Base-by-base conservation (phyloP, 1,284 basidiomycete genomes). In the Thecaphora thlaspeos region DNA sequence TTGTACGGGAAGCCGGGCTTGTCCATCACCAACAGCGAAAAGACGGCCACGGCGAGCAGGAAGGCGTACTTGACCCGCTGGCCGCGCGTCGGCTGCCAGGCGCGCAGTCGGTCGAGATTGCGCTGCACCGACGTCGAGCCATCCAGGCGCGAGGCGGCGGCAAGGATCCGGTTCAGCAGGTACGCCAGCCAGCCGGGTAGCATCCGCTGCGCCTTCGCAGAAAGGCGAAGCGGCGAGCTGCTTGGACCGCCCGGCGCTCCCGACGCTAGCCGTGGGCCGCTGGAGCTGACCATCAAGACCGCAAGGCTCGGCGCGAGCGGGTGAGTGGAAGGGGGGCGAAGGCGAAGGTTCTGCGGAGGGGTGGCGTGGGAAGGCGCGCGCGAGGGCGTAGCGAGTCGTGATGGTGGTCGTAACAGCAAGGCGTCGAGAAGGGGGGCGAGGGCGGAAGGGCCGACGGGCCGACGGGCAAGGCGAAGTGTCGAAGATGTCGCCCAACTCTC, bases 11-110 rank as follows among this genome's bases (percentile, higher is more conserved):
- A 86, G 1, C 55, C 46, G 0, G 89, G 88, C 0, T 81, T 80
- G 49, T 83, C 79, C 88, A 95, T 92, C 62, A 94, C 82, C 48
- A 80, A 82, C 55, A 96, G 80, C 82, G 87, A 90, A 78, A 91
- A 88, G 14, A 82, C 63, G 37, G 89, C 87, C 34, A 75, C 55
- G 39, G 52, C 60, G 26, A 69, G 36, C 44, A 77, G 53, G 43
- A 73, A 61, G 15, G 54, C 62, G 46, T 70, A 77, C 51, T 76
- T 76, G 63, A 76, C 48, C 28, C 63, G 57, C 34, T 77, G 72
- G 17, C 49, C 51, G 17, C 60, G 55, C 19, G 52, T 53, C 15
- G 70, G 57, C 9, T 57, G 49, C 59, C 73, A 73, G 14, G 58
- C 54, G 22, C 70, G 55, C 11, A 76, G 55, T 2, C 70, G 61